Percentiles rank a stretch among this genome's conserved stretches.
Evolutionary conservation across 31 red algal genomes (phyloP).

Genomic region (Endocladia muricata): DNA sequence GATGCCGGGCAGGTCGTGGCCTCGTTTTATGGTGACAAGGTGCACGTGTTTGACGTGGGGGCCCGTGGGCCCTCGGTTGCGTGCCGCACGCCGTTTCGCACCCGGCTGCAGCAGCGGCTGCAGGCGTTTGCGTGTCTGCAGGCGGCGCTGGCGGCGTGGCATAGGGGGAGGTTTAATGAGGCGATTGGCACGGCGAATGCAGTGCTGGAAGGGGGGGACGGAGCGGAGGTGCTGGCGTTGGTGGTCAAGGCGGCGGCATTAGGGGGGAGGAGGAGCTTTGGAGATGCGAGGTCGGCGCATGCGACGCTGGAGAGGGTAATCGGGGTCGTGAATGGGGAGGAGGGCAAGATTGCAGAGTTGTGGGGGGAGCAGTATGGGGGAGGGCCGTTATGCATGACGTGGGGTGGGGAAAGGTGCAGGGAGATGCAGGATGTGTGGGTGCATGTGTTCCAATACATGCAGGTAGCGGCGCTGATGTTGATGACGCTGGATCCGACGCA

Average conservation of each 20-base stretch:
- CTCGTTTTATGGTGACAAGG: slow-evolving; percentile 44
- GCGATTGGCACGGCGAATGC: slow-evolving; percentile 32
- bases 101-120: slow-evolving; percentile 1
- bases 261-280: slow-evolving; percentile 14
- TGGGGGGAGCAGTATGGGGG: neutral
- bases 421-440: neutral
- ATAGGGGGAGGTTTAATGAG: neutral
- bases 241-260: slow-evolving; percentile 48
- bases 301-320: slow-evolving; percentile 13
- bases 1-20: slow-evolving; percentile 56
- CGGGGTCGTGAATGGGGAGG: slow-evolving; percentile 11
- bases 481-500: no score
- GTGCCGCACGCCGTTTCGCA: slow-evolving; percentile 16
- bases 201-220: slow-evolving; percentile 42
- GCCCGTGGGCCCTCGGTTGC: neutral
- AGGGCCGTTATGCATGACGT: slow-evolving; percentile 10
- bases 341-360: slow-evolving; percentile 6
- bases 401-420: neutral
- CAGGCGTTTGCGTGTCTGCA: slow-evolving; percentile 20
- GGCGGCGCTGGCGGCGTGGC: neutral
- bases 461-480: neutral
- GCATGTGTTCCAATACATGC: neutral
- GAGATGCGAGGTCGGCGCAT: slow-evolving; percentile 32
- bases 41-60: slow-evolving; percentile 47
- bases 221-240: slow-evolving; percentile 31